phyloP scores from a whole-genome alignment of 345 rosid genomes.

The Psidium friedrichsthalianum region DNA sequence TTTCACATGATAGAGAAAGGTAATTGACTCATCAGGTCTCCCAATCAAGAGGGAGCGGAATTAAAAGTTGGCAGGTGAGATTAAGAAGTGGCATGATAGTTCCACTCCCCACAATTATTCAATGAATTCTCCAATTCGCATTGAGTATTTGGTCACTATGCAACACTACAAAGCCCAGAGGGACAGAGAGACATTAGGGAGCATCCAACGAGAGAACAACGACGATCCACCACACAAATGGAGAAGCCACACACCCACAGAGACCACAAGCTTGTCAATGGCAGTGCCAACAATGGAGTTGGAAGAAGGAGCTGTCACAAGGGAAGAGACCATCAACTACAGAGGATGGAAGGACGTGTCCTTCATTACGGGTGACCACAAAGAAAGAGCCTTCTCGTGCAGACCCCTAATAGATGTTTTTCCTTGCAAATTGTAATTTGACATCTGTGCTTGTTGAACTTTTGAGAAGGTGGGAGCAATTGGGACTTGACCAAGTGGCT shows the following conservation, averaged over 20 bases:
- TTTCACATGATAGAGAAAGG: too few relatives aligned
- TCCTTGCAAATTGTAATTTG: background rate
- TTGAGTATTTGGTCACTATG: background rate
- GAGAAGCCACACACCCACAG: background rate
- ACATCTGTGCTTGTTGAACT: background rate
- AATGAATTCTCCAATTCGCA: background rate
- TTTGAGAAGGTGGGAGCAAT: conserved; percentile 7
- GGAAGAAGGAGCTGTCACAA: background rate
- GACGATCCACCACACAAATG: background rate
- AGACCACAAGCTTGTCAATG: background rate
- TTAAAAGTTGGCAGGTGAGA: background rate
- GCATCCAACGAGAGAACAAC: background rate
- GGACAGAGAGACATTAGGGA: background rate
- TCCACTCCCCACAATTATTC: background rate
- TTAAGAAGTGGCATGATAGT: background rate
- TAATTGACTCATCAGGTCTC: background rate
- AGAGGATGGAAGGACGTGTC: conserved; percentile 20
- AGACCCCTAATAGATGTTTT: background rate
- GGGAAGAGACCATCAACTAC: conserved; percentile 1
- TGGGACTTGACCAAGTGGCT: background rate
- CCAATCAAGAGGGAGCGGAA: background rate
- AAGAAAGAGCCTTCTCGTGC: background rate
- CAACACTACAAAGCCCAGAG: background rate
- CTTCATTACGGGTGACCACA: conserved; percentile 36
- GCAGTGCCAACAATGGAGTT: background rate